Evolutionary conservation across 768 basidiomycete species (phyloP), one percentile per base, ranked within the genome.

Genomic region (Exidia glandulosa): DNA sequence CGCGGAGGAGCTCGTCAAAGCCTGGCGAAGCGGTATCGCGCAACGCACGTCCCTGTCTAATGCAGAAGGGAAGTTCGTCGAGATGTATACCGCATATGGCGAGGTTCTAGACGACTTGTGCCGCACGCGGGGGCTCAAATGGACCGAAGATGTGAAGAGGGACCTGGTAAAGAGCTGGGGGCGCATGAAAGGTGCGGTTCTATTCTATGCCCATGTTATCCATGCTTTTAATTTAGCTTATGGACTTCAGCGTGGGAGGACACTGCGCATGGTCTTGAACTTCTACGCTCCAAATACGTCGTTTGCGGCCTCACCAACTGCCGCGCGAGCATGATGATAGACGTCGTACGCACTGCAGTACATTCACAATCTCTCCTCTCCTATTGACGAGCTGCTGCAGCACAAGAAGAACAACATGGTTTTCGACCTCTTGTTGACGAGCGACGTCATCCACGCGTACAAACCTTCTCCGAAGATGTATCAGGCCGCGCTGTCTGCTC

Each of bases 351-450:
- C 32, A 34, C 30, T 13, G 23, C 12, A 3, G 25, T 27, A 23
- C 2, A 16, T 25, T 19, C 41, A 5, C 3, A 56, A 23, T 0
- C 25, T 54, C 23, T 9, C 3, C 30, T 3, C 7, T 54, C 25
- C 14, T 9, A 33, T 19, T 10, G 10, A 57, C 10, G 13, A 32
- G 16, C 31, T 27, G 29, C 25, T 10, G 7, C 2, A 59, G 58
- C 25, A 59, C 47, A 47, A 50, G 47, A 32, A 50, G 10, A 59
- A 29, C 10, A 30, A 14, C 10, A 33, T 59, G 30, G 27, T 19
- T 10, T 59, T 47, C 58, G 58, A 59, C 58, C 47, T 59, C 27
- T 45, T 59, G 19, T 25, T 59, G 30, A 50, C 58, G 5, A 32
- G 32, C 29, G 41, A 59, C 58, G 29, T 47, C 41, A 12, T 59